Evolutionary conservation across 257 asterid genomes (phyloP).

Genomic region (Phtheirospermum japonicum): DNA sequence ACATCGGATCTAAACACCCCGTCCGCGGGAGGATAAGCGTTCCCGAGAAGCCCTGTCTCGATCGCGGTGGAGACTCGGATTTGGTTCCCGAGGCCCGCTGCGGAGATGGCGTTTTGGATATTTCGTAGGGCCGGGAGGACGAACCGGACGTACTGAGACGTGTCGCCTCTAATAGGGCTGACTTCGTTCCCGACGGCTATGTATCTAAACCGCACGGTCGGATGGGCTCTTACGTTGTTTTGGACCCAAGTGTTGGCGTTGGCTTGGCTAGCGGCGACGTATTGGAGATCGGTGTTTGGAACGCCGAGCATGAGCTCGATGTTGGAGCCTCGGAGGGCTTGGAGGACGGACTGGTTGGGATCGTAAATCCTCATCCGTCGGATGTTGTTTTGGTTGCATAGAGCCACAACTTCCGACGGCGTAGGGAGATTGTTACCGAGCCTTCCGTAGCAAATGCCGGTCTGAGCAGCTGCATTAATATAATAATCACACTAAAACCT

Average conservation of each 20-base stretch:
- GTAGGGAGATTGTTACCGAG: slow-evolving; percentile 28
- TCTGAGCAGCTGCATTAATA: no score
- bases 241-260: slow-evolving; percentile 38
- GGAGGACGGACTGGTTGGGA: slow-evolving; percentile 12
- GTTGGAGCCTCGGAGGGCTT: slow-evolving; percentile 38
- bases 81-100: slow-evolving; percentile 25
- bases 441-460: slow-evolving; percentile 13
- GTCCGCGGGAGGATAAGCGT: slow-evolving; percentile 26
- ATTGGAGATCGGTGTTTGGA: slow-evolving; percentile 25
- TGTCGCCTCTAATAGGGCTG: slow-evolving; percentile 22
- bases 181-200: slow-evolving; percentile 59
- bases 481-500: no score
- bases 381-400: slow-evolving; percentile 20
- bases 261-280: slow-evolving; percentile 24
- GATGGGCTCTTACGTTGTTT: slow-evolving; percentile 19
- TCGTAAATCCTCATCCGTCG: not conserved
- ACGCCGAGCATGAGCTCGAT: slow-evolving; percentile 37
- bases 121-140: slow-evolving; percentile 33
- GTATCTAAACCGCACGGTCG: slow-evolving; percentile 29
- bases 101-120: slow-evolving; percentile 19
- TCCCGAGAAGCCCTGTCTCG: slow-evolving; percentile 19
- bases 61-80: slow-evolving; percentile 30
- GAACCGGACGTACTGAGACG: slow-evolving; percentile 13
- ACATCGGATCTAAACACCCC: slow-evolving; percentile 25
- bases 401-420: slow-evolving; percentile 27